A percentile compares a stretch with the other conserved stretches of the same genome.
These are phyloP conservation scores for Cucumis melo DNA, from an alignment of 306 rosid genomes.

Conservation along the genomic window DNA sequence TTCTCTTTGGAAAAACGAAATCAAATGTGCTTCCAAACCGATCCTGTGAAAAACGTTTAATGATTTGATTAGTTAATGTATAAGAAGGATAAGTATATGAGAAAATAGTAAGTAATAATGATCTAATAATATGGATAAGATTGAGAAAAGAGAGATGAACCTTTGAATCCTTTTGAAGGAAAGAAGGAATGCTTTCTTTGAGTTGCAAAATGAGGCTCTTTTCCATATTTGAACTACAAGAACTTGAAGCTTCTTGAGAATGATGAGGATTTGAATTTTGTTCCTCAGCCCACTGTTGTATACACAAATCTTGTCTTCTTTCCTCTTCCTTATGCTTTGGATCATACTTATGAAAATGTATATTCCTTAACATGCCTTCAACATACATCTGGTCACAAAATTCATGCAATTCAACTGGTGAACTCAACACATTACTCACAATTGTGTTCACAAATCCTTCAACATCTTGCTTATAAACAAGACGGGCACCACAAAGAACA, in stretches of 20 bases:
- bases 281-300: neutral
- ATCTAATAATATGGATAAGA: too few species aligned
- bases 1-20: neutral
- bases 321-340: neutral
- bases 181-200: neutral
- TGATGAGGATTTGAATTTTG: neutral
- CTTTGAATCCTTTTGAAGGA: neutral
- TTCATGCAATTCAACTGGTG: neutral
- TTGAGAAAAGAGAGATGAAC: neutral
- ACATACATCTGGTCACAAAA: neutral
- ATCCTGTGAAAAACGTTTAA: neutral
- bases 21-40: neutral
- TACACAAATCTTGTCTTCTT: neutral
- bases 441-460: neutral
- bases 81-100: too few species aligned
- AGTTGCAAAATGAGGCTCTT: neutral
- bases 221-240: neutral
- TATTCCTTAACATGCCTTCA: neutral
- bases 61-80: too few species aligned
- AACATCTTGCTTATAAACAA: conserved; percentile 6
- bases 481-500: conserved; percentile 5
- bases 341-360: neutral
- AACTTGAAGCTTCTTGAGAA: neutral
- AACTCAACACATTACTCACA: neutral
- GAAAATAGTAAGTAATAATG: too few species aligned